Evolutionary conservation across 176 grass and related monocot species (phyloP), one percentile per base, ranked within the genome.

Genomic region (Oropetium thomaeum): DNA sequence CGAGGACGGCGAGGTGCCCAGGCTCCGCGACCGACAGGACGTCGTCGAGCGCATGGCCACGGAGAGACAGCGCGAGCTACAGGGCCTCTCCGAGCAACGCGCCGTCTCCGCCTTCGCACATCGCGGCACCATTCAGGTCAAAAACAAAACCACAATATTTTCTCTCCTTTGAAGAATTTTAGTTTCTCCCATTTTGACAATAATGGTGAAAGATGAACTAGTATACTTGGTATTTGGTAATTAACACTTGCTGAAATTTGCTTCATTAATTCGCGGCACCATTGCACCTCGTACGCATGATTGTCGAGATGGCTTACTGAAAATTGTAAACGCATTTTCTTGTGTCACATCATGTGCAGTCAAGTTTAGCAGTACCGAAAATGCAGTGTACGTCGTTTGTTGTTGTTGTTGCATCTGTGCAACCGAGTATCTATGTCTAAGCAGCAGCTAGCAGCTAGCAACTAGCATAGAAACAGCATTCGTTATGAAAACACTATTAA

Each of bases 21-120:
- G 81, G 75, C 22, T 54, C 14, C 66, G 75, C 20, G 71, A 63
- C 5, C 44, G 75, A 58, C 81, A 68, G 65, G 78, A 82, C 71
- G 55, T 84, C 3, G 70, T 80, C 9, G 69, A 34, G 85, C 82
- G 85, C 69, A 83, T 89, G 77, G 78, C 78, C 28, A 62, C 85
- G 66, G 93, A 97, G 53, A 79, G 90, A 20, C 90, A 85, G 78
- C 89, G 88, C 20, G 90, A 97, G 90, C 93, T 97, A 23, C 94
- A 97, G 54, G 86, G 83, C 25, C 77, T 97, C 70, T 93, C 94
- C 5, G 81, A 93, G 39, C 88, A 87, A 51, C 77, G 78, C 14
- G 62, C 88, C 35, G 94, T 97, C 66, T 97, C 94, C 4, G 15
- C 68, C 48, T 97, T 97, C 61, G 83, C 90, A 4, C 89, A 93